Conservation (phyloP, 2,329 filamentous ascomycete genomes). For the Penicillium italicum region DNA sequence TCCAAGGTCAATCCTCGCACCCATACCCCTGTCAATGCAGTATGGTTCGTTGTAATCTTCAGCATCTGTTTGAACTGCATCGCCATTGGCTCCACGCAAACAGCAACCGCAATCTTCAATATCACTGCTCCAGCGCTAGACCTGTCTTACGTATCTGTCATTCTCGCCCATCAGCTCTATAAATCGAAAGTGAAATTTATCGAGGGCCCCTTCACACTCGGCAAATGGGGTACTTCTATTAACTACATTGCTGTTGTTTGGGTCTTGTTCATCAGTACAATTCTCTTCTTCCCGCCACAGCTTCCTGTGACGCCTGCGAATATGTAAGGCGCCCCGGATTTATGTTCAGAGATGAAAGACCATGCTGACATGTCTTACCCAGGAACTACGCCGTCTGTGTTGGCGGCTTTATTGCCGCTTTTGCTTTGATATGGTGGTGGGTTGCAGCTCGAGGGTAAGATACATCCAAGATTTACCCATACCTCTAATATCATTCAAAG, state of each 20-base stretch:
- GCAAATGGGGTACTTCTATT: conserved; percentile 52
- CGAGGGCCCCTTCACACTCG: conserved; percentile 57
- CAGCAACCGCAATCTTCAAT: conserved; percentile 50
- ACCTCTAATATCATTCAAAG: background rate
- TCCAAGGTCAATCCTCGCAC: conserved; percentile 53
- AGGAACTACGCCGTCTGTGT: conserved; percentile 51
- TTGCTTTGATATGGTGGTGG: conserved; percentile 52
- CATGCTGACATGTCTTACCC: background rate
- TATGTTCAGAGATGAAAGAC: background rate
- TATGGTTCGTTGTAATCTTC: conserved; percentile 62
- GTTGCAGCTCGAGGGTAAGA: conserved; percentile 39
- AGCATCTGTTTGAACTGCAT: conserved; percentile 51
- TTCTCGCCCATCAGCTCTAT: conserved; percentile 56
- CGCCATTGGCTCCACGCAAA: conserved; percentile 44
- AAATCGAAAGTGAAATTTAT: conserved; percentile 52
- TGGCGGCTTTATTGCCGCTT: conserved; percentile 46
- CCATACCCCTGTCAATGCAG: conserved; percentile 59
- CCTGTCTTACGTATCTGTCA: conserved; percentile 57
- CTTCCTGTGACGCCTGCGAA: conserved; percentile 48
- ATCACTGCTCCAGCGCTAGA: conserved; percentile 53
- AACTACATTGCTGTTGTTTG: conserved; percentile 58
- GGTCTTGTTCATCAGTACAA: conserved; percentile 60
- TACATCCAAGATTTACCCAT: conserved; percentile 20
- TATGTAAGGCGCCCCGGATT: conserved; percentile 39
- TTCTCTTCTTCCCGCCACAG: conserved; percentile 54